Evolutionary conservation across 345 rosid species (phyloP), one percentile per base, ranked within the genome.

Genomic region (Heritiera littoralis): DNA sequence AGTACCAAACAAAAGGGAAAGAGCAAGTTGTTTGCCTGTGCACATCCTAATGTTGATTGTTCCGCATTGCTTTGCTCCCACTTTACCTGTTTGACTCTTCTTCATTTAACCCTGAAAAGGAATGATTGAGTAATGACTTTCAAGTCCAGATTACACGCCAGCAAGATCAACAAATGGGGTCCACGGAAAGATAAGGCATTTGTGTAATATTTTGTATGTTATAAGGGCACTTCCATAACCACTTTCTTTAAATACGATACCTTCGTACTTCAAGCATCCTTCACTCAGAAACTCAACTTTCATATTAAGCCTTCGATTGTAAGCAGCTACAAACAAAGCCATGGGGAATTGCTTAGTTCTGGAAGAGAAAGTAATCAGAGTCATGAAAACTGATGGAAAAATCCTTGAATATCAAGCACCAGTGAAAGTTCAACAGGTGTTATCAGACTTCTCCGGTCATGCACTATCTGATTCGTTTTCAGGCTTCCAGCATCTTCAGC

Each of bases 291-390:
- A 76, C 65, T 70, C 76, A 66, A 30, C 78, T 71, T 61, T 10
- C 76, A 43, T 4, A 2, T 61, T 38, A 30, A 38, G 23, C 14
- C 12, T 28, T 2, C 46, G 72, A 12, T 60, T 9, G 15, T 63
- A 70, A 71, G 61, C 17, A 86, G 59, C 10, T 51, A 67, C 65
- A 52, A 38, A 52, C 15, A 78, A 68, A 78, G 58, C 49, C 74
- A 95, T 93, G 98, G 98, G 98, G 74, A 95, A 95, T 78, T 95
- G 98, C 91, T 65, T 95, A 68, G 89, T 87, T 79, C 74, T 80
- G n/a, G 87, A 92, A 87, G 85, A 79, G 78, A 90, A 93, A 58
- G 79, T 80, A 38, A 81, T 89, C 65, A 87, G 84, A 78, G 83
- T 91, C 52, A 77, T 91, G 83, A 90, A 85, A 86, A 84, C 91